These are phyloP conservation scores for Dissoconium aciculare DNA, from an alignment of 2,329 filamentous ascomycete genomes.

Conservation along the genomic window DNA sequence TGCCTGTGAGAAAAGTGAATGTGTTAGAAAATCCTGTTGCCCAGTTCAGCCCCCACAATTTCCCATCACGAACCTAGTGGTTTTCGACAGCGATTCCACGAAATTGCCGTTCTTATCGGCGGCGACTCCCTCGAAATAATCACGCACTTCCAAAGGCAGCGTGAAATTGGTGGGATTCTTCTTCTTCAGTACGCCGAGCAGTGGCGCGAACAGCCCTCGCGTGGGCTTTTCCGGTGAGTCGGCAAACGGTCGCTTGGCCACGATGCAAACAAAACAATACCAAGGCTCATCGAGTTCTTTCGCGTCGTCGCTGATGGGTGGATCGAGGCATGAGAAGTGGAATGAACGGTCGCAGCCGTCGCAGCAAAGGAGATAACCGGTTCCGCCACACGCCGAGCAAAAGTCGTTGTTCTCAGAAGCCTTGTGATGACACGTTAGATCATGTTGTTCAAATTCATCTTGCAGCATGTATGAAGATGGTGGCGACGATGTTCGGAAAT, in stretches of 20 bases:
- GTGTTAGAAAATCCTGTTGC: slow-evolving; percentile 1
- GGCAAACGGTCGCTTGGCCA: slow-evolving; percentile 23
- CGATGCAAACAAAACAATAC: slow-evolving; percentile 65
- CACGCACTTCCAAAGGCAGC: slow-evolving; percentile 55
- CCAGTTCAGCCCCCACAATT: no score
- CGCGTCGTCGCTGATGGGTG: slow-evolving; percentile 45
- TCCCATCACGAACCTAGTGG: slow-evolving; percentile 46
- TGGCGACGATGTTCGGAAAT: slow-evolving; percentile 14
- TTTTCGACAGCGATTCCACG: slow-evolving; percentile 45
- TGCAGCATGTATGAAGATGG: slow-evolving; percentile 9
- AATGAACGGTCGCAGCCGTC: slow-evolving; percentile 84
- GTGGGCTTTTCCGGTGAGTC: slow-evolving; percentile 24
- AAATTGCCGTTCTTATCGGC: slow-evolving; percentile 68
- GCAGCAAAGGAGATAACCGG: slow-evolving; percentile 78
- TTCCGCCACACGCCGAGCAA: slow-evolving; percentile 72
- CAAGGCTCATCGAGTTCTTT: slow-evolving; percentile 49
- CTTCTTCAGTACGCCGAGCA: slow-evolving; percentile 39
- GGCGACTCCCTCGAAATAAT: slow-evolving; percentile 64
- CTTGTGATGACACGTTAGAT: slow-evolving; percentile 29
- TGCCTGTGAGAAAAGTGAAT: slow-evolving; percentile 9
- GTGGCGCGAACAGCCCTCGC: slow-evolving; percentile 44
- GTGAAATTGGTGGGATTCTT: slow-evolving; percentile 26
- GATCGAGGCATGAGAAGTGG: slow-evolving; percentile 78
- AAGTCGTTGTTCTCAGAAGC: slow-evolving; percentile 63
- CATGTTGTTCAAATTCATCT: slow-evolving; percentile 8